These are phyloP conservation scores for Tolypocladium endophyticum DNA, from an alignment of 2,329 filamentous ascomycete species.

Conservation along the genomic window DNA sequence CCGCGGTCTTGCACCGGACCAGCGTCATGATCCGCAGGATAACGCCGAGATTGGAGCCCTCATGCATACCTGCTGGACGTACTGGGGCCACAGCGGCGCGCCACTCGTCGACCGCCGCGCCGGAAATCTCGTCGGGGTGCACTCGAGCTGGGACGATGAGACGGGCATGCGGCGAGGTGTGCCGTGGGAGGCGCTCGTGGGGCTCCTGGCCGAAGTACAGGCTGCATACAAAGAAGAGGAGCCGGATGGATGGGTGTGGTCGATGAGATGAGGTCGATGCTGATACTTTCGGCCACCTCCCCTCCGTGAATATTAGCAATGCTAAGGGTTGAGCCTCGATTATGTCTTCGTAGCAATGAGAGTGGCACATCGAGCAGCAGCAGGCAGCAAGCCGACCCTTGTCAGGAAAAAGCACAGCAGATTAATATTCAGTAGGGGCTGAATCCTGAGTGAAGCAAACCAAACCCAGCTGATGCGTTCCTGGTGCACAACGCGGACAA, in stretches of 20 bases:
- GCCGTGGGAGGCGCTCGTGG: constrained; percentile 29
- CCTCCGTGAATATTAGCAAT: background rate
- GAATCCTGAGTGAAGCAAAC: background rate
- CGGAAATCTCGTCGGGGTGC: constrained; percentile 34
- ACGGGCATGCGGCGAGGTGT: constrained; percentile 40
- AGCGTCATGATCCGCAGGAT: constrained; percentile 32
- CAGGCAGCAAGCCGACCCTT: background rate
- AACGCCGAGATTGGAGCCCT: constrained; percentile 40
- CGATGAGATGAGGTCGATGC: background rate
- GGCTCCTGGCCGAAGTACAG: constrained; percentile 20
- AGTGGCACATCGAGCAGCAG: background rate
- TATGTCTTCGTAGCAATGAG: background rate
- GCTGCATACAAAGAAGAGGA: background rate
- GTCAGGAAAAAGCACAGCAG: background rate
- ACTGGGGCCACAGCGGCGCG: constrained; percentile 45
- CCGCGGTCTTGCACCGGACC: constrained; percentile 17
- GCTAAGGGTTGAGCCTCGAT: background rate
- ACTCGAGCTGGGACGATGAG: constrained; percentile 43
- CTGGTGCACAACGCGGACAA: background rate
- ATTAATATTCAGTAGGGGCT: background rate
- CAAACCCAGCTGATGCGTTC: background rate
- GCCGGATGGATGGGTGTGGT: background rate
- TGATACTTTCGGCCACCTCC: background rate
- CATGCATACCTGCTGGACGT: constrained; percentile 45
- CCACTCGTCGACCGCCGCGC: constrained; percentile 29